Evolutionary conservation across 352 stramenopile genomes (phyloP).

Genomic region (Phytophthora cactorum): DNA sequence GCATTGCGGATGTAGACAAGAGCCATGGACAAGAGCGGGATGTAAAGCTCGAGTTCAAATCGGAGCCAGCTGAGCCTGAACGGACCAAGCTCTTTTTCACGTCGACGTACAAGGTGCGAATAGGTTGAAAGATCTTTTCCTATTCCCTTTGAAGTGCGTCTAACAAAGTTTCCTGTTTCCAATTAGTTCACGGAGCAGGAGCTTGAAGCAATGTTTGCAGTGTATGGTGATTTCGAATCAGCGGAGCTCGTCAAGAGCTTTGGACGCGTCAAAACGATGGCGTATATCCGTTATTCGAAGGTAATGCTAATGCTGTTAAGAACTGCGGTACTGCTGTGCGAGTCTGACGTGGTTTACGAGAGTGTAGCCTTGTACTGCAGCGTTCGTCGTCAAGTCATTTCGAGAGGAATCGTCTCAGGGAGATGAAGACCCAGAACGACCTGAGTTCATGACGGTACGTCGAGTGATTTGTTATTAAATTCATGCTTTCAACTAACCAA

Average conservation of each 20-base stretch:
- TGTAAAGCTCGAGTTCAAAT: conserved; percentile 29
- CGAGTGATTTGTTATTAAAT: background rate
- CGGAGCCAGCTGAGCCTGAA: conserved; percentile 15
- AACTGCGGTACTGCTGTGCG: conserved; percentile 1
- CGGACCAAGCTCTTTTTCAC: conserved; percentile 72
- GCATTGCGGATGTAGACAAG: conserved; percentile 17
- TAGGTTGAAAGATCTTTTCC: background rate
- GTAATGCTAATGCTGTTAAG: conserved; percentile 31
- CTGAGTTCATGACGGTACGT: conserved; percentile 64
- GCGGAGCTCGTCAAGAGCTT: conserved; percentile 78
- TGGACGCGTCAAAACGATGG: conserved; percentile 87
- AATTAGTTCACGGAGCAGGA: conserved; percentile 79
- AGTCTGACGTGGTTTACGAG: conserved; percentile 7
- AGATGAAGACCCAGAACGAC: conserved; percentile 34
- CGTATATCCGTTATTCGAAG: conserved; percentile 76
- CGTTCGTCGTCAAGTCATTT: conserved; percentile 66
- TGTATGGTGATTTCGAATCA: conserved; percentile 79
- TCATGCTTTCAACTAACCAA: conserved; percentile 7
- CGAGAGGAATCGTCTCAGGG: conserved; percentile 43
- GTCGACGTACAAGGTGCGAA: conserved; percentile 68
- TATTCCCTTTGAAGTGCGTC: background rate
- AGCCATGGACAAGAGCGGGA: conserved; percentile 19
- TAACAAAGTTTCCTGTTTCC: conserved; percentile 7
- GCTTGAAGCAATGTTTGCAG: conserved; percentile 80
- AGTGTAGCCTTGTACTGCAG: conserved; percentile 53